These are phyloP conservation scores for Maudiozyma serrabonitensis DNA, from an alignment of 805 yeast genomes.

Conservation along the genomic window DNA sequence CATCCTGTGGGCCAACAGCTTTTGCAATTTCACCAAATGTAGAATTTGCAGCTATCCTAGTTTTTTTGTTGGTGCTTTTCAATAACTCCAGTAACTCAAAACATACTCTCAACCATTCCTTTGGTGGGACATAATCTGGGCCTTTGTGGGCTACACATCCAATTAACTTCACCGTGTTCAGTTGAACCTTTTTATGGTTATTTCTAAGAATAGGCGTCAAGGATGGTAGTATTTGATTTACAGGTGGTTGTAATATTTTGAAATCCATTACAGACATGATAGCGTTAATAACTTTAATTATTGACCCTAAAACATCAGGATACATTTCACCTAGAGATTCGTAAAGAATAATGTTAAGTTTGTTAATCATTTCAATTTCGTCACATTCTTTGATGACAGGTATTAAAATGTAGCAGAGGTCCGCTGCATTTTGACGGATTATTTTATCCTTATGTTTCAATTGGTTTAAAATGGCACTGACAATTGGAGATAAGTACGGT, in stretches of 20 bases:
- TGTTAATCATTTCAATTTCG: slow-evolving; percentile 52
- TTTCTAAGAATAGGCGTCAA: slow-evolving; percentile 86
- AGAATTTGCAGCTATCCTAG: slow-evolving; percentile 75
- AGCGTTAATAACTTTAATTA: slow-evolving; percentile 58
- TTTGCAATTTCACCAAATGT: slow-evolving; percentile 87
- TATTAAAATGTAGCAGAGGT: slow-evolving; percentile 55
- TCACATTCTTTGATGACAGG: slow-evolving; percentile 57
- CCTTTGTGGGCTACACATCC: slow-evolving; percentile 75
- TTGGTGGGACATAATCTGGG: slow-evolving; percentile 74
- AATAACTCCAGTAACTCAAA: slow-evolving; percentile 84
- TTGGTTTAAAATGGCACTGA: slow-evolving; percentile 63
- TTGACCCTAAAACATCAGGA: slow-evolving; percentile 87
- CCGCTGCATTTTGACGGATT: slow-evolving; percentile 78
- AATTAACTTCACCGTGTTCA: slow-evolving; percentile 64
- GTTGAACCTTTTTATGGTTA: slow-evolving; percentile 85
- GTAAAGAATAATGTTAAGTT: slow-evolving; percentile 65
- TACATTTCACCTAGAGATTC: slow-evolving; percentile 91
- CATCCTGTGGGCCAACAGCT: slow-evolving; percentile 95
- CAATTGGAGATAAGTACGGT: slow-evolving; percentile 64
- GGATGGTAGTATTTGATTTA: slow-evolving; percentile 73
- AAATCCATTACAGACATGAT: slow-evolving; percentile 55
- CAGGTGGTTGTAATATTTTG: slow-evolving; percentile 63
- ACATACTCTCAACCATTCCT: slow-evolving; percentile 96
- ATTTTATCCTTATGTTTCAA: slow-evolving; percentile 61
- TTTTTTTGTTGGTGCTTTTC: slow-evolving; percentile 66